Conservation (phyloP, 2,329 filamentous ascomycete genomes). For the Domatiomyces catenatus region DNA sequence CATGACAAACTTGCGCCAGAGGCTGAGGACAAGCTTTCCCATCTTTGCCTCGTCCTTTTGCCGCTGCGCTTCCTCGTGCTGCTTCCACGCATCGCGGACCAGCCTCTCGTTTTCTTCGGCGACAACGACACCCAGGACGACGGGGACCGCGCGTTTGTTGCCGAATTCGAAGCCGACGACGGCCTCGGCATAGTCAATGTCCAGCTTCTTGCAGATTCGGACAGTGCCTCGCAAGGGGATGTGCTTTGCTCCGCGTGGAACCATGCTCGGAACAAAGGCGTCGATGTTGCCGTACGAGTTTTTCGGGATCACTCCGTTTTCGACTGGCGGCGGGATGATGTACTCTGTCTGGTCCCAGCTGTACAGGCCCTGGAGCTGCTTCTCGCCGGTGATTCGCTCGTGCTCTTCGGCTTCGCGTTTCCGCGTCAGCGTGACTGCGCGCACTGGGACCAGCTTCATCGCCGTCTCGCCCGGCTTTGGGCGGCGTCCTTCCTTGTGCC, state of each 20-base stretch:
- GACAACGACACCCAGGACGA: slow-evolving; percentile 79
- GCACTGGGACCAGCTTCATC: slow-evolving; percentile 74
- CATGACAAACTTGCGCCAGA: slow-evolving; percentile 79
- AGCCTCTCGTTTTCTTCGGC: slow-evolving; percentile 61
- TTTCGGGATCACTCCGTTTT: slow-evolving; percentile 75
- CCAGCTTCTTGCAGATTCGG: slow-evolving; percentile 66
- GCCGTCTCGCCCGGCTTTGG: slow-evolving; percentile 56
- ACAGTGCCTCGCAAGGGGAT: slow-evolving; percentile 63
- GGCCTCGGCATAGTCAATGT: slow-evolving; percentile 82
- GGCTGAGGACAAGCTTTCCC: slow-evolving; percentile 53
- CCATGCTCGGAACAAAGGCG: slow-evolving; percentile 86
- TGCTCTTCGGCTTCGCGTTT: slow-evolving; percentile 80
- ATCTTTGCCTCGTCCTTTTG: slow-evolving; percentile 75
- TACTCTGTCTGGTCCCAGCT: slow-evolving; percentile 76
- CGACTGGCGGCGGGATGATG: slow-evolving; percentile 81
- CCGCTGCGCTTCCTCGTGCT: slow-evolving; percentile 57
- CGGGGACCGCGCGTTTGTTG: slow-evolving; percentile 79
- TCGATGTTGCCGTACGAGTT: slow-evolving; percentile 96
- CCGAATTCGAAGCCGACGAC: slow-evolving; percentile 96
- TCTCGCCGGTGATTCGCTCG: slow-evolving; percentile 62
- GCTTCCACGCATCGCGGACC: slow-evolving; percentile 63
- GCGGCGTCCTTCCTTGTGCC: slow-evolving; percentile 89
- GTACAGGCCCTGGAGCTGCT: slow-evolving; percentile 75
- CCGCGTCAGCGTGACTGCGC: slow-evolving; percentile 75
- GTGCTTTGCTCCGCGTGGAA: slow-evolving; percentile 69